Conservation (phyloP, 2,329 filamentous ascomycete species). For the Zopfia rhizophila region DNA sequence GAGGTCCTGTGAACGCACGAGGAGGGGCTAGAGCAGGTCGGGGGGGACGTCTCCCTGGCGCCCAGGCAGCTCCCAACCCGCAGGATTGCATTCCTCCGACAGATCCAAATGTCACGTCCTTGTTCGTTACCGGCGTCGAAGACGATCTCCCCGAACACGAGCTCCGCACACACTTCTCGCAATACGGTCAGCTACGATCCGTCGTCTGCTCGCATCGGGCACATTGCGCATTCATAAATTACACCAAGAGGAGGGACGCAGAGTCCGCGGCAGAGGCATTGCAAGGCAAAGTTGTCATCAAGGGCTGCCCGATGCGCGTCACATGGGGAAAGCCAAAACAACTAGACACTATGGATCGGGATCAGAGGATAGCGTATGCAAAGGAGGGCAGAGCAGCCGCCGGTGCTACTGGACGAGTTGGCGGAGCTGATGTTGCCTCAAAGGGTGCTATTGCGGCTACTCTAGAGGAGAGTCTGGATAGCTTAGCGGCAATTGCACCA, state of each 20-base stretch:
- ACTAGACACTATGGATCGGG: conserved; percentile 88
- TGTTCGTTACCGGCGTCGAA: conserved; percentile 95
- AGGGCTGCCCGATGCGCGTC: conserved; percentile 88
- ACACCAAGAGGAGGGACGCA: conserved; percentile 82
- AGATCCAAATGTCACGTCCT: conserved; percentile 87
- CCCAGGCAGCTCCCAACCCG: conserved; percentile 80
- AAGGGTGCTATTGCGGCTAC: conserved; percentile 54
- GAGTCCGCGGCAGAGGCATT: conserved; percentile 86
- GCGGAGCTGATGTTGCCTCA: conserved; percentile 35
- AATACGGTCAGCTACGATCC: conserved; percentile 89
- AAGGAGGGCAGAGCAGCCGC: conserved; percentile 71
- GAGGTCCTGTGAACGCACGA: conserved; percentile 45
- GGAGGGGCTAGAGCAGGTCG: conserved; percentile 52
- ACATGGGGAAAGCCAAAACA: conserved; percentile 95
- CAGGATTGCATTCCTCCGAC: conserved; percentile 87
- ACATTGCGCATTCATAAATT: conserved; percentile 97
- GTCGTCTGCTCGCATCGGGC: conserved; percentile 96
- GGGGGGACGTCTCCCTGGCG: conserved; percentile 61
- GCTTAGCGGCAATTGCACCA: conserved; percentile 69
- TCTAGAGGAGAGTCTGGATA: conserved; percentile 55
- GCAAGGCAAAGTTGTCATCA: conserved; percentile 87
- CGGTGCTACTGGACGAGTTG: conserved; percentile 36
- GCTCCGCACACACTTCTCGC: conserved; percentile 88
- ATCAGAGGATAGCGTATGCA: conserved; percentile 83
- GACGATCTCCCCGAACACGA: conserved; percentile 95